phyloP scores from a whole-genome alignment of 148 eudicot genomes.

The Camellia sinensis region DNA sequence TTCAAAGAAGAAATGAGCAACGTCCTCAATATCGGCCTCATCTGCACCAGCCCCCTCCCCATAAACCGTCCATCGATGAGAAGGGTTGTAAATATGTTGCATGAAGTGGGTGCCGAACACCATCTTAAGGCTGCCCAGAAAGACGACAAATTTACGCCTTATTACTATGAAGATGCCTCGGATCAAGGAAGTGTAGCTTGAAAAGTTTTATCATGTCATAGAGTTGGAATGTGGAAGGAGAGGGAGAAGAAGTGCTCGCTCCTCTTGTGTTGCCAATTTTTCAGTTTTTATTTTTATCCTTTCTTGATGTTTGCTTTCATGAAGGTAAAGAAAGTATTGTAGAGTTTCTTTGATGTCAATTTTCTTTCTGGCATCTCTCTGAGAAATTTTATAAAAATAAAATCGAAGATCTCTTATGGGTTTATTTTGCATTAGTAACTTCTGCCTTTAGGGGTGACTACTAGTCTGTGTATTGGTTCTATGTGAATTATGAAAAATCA shows the following conservation, averaged over 20 bases:
- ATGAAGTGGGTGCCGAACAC: slow-evolving; percentile 52
- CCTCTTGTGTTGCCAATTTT: background rate
- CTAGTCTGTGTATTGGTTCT: no score
- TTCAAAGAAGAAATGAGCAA: slow-evolving; percentile 76
- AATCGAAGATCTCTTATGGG: no score
- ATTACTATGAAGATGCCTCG: slow-evolving; percentile 74
- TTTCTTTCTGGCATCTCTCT: background rate
- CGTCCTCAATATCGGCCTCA: slow-evolving; percentile 71
- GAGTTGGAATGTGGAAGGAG: slow-evolving; percentile 4
- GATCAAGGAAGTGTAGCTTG: slow-evolving; percentile 76
- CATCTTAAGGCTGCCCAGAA: slow-evolving; percentile 27
- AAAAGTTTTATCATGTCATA: slow-evolving; percentile 12
- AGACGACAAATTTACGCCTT: slow-evolving; percentile 78
- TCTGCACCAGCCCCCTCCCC: slow-evolving; percentile 81
- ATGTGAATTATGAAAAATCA: no score
- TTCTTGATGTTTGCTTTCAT: background rate
- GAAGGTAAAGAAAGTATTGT: background rate
- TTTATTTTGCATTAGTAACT: no score
- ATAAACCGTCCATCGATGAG: slow-evolving; percentile 88
- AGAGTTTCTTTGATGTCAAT: slow-evolving; percentile 5
- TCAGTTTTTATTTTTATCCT: background rate
- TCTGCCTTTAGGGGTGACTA: no score
- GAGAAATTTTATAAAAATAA: background rate
- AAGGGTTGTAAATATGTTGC: slow-evolving; percentile 77
- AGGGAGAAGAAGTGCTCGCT: background rate